phyloP scores from a whole-genome alignment of 345 rosid genomes.

The Schrenkiella parvula region DNA sequence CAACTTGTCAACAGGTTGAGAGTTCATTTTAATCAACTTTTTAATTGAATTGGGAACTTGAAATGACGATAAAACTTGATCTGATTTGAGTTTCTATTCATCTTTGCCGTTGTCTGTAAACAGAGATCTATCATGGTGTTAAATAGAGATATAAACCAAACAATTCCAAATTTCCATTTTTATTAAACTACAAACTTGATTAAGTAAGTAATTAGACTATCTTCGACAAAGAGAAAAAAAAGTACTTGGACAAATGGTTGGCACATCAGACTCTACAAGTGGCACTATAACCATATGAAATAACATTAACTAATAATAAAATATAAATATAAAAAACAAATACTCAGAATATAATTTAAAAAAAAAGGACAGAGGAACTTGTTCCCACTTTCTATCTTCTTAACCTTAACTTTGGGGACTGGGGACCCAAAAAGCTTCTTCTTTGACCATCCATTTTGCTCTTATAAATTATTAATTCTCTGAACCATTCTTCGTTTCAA shows the following conservation, averaged over 20 bases:
- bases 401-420: slow-evolving; percentile 23
- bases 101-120: no score
- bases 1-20: no score
- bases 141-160: not conserved
- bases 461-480: not conserved
- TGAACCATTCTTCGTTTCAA: not conserved
- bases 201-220: not conserved
- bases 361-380: slow-evolving; percentile 10
- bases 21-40: no score
- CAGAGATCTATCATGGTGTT: not conserved
- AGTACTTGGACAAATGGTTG: not conserved
- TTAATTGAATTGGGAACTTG: no score
- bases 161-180: not conserved
- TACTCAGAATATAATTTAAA: slow-evolving; percentile 6
- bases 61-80: no score
- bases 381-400: slow-evolving; percentile 22
- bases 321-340: slow-evolving; percentile 10
- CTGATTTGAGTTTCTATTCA: no score
- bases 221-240: not conserved
- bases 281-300: slow-evolving; percentile 5
- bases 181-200: not conserved
- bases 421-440: slow-evolving; percentile 24
- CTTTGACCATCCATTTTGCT: slow-evolving; percentile 28
- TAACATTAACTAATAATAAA: not conserved
- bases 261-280: slow-evolving; percentile 17